Conservation (phyloP, 306 rosid species). For the Bauhinia variegata region DNA sequence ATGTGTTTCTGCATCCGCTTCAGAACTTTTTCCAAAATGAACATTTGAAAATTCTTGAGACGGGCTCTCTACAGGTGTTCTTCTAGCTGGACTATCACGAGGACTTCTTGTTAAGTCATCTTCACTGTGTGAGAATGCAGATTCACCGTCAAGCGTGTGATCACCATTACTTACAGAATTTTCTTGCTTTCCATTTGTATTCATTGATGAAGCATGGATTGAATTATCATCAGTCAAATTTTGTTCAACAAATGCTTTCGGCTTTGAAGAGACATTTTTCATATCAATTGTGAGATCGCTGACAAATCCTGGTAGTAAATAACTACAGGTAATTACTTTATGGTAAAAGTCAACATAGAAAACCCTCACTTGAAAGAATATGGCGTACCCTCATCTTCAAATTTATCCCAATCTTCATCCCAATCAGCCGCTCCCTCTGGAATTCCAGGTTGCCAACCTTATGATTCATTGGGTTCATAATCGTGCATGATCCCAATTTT, state of each 20-base stretch:
- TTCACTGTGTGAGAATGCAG: conserved; percentile 64
- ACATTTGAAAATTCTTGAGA: conserved; percentile 58
- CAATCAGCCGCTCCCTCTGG: conserved; percentile 78
- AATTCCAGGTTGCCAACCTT: conserved; percentile 97
- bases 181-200: conserved; percentile 55
- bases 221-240: conserved; percentile 56
- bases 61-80: conserved; percentile 65
- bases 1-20: conserved; percentile 71
- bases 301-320: conserved; percentile 72
- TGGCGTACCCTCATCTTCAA: conserved; percentile 89
- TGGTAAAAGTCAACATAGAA: conserved; percentile 5
- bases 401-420: conserved; percentile 99
- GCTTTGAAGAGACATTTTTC: conserved; percentile 50
- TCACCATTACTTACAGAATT: conserved; percentile 46
- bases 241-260: conserved; percentile 50
- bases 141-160: conserved; percentile 62
- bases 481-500: conserved; percentile 26
- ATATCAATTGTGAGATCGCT: conserved; percentile 61
- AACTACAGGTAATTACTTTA: conserved; percentile 21
- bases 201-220: conserved; percentile 51
- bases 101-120: conserved; percentile 74
- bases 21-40: conserved; percentile 59
- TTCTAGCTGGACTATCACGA: conserved; percentile 67
- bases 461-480: conserved; percentile 38
- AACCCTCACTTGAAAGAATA: neutral